These are phyloP conservation scores for Hirsutella rhossiliensis DNA, from an alignment of 2,329 filamentous ascomycete species.

Conservation along the genomic window DNA sequence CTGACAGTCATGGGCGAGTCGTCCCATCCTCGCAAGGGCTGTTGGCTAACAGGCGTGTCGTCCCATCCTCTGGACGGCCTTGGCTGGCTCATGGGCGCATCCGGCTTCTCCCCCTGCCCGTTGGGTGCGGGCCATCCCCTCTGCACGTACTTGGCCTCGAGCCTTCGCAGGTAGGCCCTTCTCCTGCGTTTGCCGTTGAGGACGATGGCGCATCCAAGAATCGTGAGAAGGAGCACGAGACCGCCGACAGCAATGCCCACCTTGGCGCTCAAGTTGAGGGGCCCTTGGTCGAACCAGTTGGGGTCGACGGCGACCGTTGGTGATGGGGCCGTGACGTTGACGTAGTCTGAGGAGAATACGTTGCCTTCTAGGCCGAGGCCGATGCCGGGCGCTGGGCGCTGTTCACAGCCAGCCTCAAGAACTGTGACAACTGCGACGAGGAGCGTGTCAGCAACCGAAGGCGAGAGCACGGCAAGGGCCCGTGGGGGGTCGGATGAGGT, in stretches of 20 bases:
- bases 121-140: slow-evolving; percentile 28
- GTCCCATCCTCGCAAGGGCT: slow-evolving; percentile 33
- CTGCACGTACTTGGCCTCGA: slow-evolving; percentile 27
- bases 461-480: not conserved
- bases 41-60: not conserved
- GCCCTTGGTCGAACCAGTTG: slow-evolving; percentile 27
- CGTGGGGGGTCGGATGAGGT: no score
- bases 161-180: slow-evolving; percentile 34
- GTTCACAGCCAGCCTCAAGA: slow-evolving; percentile 43
- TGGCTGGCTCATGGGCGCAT: slow-evolving; percentile 37
- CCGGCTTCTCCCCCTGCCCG: slow-evolving; percentile 15
- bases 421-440: slow-evolving; percentile 28
- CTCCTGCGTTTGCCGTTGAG: slow-evolving; percentile 44
- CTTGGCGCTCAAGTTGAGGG: slow-evolving; percentile 40
- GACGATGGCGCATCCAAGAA: slow-evolving; percentile 40
- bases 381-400: slow-evolving; percentile 33
- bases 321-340: slow-evolving; percentile 39
- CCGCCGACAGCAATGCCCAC: slow-evolving; percentile 46
- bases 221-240: slow-evolving; percentile 32
- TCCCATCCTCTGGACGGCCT: slow-evolving; percentile 27
- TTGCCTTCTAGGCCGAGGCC: slow-evolving; percentile 38
- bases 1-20: slow-evolving; percentile 36
- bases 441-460: slow-evolving; percentile 10
- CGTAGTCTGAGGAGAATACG: slow-evolving; percentile 34
- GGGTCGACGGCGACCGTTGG: slow-evolving; percentile 26